Evolutionary conservation across 2,329 filamentous ascomycete species (phyloP), one percentile per base, ranked within the genome.

Genomic region (Botrytis fabae): DNA sequence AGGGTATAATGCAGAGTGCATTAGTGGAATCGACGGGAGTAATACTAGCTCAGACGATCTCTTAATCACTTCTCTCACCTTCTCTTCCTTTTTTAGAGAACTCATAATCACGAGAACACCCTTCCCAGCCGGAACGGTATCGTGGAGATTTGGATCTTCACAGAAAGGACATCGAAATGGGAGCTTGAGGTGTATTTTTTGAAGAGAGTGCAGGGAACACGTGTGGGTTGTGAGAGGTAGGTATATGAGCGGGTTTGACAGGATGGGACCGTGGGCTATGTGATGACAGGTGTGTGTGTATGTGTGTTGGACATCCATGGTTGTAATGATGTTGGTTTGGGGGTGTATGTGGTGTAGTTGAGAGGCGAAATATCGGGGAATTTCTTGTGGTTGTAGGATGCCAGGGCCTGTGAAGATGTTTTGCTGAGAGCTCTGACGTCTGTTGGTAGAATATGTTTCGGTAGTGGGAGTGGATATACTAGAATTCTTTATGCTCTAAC

Each of bases 131-230:
- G 69, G 44, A 5, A 64, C 48, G 7, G 10, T 35, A 9, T 25
- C 16, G 38, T 51, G 62, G 2, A 35, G 60, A 35, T 42, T n/a
- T 40, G 38, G 28, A 46, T 42, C 48, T 10, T 38, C 32, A 46
- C 76, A 77, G 74, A 76, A 78, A 14, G 75, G 75, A 54, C 77
- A 78, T 32, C n/a, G 35, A 22, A 74, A 73, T 2, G 54, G 46
- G 46, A 77, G 63, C 4, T 25, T 22, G 32, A 76, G 59, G 18
- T 70, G 48, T 3, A 70, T 57, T 28, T 60, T 71, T n/a, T 48
- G 61, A 1, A 40, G 28, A 1, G 38, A 9, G 5, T n/a, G 5
- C 0, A 4, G 38, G 16, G 57, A 42, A 22, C 28, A 44, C 8
- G 28, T 20, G 18, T 32, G 63, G n/a, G 63, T 32, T 69, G 48